Conservation (phyloP, 768 basidiomycete species). For the Mycena sanguinolenta region DNA sequence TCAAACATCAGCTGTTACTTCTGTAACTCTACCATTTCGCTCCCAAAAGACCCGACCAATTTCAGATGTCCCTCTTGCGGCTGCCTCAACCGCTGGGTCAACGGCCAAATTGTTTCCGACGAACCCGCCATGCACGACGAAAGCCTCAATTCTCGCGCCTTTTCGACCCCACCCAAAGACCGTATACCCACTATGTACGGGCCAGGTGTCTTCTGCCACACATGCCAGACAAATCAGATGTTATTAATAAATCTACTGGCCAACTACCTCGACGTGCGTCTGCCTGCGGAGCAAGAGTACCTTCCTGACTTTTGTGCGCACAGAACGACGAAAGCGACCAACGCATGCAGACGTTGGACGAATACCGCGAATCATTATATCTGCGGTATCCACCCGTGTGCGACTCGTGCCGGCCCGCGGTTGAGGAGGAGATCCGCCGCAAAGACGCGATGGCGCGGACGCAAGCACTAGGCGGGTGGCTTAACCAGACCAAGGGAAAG, state of each 20-base stretch:
- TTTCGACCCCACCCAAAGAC: slow-evolving; percentile 79
- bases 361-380: slow-evolving; percentile 82
- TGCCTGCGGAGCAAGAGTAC: neutral
- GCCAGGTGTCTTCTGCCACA: slow-evolving; percentile 82
- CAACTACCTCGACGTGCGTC: slow-evolving; percentile 86
- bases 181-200: slow-evolving; percentile 74
- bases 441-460: slow-evolving; percentile 88
- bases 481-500: slow-evolving; percentile 76
- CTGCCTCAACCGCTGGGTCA: slow-evolving; percentile 80
- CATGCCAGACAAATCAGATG: slow-evolving; percentile 94
- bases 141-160: slow-evolving; percentile 74
- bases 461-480: slow-evolving; percentile 79
- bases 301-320: slow-evolving; percentile 7
- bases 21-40: slow-evolving; percentile 65
- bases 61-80: slow-evolving; percentile 78
- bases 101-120: slow-evolving; percentile 85
- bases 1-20: slow-evolving; percentile 75
- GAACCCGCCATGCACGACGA: slow-evolving; percentile 93
- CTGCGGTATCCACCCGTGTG: slow-evolving; percentile 92
- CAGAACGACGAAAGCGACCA: slow-evolving; percentile 81
- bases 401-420: slow-evolving; percentile 76
- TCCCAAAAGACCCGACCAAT: slow-evolving; percentile 63
- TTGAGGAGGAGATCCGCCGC: slow-evolving; percentile 84
- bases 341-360: slow-evolving; percentile 73
- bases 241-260: slow-evolving; percentile 88